Evolutionary conservation across 2,329 filamentous ascomycete species (phyloP).

Genomic region (Epichloe festucae): DNA sequence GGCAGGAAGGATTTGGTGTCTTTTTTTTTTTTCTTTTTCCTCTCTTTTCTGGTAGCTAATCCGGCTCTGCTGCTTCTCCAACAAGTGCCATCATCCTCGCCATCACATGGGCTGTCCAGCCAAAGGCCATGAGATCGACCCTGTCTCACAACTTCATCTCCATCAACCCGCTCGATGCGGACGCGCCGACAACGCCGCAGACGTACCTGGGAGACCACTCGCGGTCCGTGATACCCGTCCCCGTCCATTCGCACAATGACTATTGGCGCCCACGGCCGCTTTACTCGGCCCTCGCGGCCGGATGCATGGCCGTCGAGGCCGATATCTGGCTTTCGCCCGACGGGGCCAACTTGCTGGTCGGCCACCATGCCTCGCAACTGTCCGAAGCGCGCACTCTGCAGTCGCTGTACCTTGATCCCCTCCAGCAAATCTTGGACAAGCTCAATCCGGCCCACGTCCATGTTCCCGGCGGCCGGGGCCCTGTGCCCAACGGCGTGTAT

Average conservation of each 20-base stretch:
- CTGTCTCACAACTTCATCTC: slow-evolving; percentile 6
- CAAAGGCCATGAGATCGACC: slow-evolving; percentile 3
- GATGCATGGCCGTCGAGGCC: slow-evolving; percentile 51
- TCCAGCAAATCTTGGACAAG: slow-evolving; percentile 42
- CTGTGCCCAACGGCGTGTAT: slow-evolving; percentile 39
- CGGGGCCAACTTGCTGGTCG: slow-evolving; percentile 42
- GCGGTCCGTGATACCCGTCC: slow-evolving; percentile 26
- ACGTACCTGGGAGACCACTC: slow-evolving; percentile 2
- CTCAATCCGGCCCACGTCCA: slow-evolving; percentile 7
- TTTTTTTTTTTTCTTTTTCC: background rate
- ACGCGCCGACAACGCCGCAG: background rate
- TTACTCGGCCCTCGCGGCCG: slow-evolving; percentile 45
- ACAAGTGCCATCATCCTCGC: slow-evolving; percentile 5
- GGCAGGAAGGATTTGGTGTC: background rate
- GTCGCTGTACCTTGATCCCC: slow-evolving; percentile 49
- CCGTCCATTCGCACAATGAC: slow-evolving; percentile 56
- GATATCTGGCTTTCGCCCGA: slow-evolving; percentile 47
- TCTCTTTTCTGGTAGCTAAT: background rate
- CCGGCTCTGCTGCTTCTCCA: too few relatives aligned
- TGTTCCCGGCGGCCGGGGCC: slow-evolving; percentile 19
- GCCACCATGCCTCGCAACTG: slow-evolving; percentile 38
- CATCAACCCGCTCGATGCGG: slow-evolving; percentile 1
- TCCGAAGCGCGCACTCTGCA: slow-evolving; percentile 42
- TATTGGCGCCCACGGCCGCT: slow-evolving; percentile 52
- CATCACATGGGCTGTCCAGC: slow-evolving; percentile 3